These are phyloP conservation scores for Fragaria vesca DNA, from an alignment of 306 rosid genomes.

Conservation along the genomic window DNA sequence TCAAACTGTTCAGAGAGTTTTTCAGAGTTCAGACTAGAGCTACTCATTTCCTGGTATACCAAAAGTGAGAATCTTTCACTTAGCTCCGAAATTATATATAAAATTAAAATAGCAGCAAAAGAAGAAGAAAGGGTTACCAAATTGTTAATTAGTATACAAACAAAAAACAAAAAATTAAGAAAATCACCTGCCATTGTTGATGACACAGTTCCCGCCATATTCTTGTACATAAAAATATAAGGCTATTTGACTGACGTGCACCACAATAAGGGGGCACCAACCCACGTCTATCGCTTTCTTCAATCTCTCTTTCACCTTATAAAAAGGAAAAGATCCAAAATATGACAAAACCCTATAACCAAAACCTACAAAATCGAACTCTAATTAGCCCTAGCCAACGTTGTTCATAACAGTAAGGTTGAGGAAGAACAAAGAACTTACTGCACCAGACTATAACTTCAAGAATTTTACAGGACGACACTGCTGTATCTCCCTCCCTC, in stretches of 20 bases:
- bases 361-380: constrained; percentile 6
- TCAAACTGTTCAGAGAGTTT: constrained; percentile 18
- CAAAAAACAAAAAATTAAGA: background rate
- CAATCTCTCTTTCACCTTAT: constrained; percentile 23
- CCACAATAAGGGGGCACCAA: constrained; percentile 68
- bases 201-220: constrained; percentile 56
- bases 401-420: background rate
- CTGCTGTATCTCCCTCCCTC: background rate
- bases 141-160: background rate
- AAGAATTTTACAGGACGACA: background rate
- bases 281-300: constrained; percentile 62
- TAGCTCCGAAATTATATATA: background rate
- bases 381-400: background rate
- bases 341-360: constrained; percentile 5
- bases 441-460: background rate
- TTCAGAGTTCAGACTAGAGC: constrained; percentile 10
- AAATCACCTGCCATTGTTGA: constrained; percentile 38
- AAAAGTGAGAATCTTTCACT: constrained; percentile 16
- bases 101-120: too few relatives aligned
- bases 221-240: constrained; percentile 43
- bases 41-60: background rate
- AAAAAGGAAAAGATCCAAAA: background rate
- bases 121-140: background rate
- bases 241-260: constrained; percentile 68
- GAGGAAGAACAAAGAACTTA: constrained; percentile 1